These are phyloP conservation scores for Backusella liffmaniae DNA, from an alignment of 192 early-diverging fungal genomes.

Conservation along the genomic window DNA sequence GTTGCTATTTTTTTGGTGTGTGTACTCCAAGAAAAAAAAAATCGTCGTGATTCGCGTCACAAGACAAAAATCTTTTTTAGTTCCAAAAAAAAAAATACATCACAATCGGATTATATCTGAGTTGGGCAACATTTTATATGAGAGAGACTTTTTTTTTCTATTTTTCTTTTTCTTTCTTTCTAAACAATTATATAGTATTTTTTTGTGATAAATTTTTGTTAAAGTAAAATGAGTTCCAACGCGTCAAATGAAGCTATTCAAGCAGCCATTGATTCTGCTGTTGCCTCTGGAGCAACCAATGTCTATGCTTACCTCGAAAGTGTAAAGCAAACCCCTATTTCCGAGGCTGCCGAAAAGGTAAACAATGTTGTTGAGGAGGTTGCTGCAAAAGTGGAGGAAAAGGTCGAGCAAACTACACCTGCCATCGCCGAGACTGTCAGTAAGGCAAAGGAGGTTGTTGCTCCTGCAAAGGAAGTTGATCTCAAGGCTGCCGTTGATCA, in stretches of 20 bases:
- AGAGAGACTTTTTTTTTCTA: neutral
- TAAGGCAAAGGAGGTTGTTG: neutral
- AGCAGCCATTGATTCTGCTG: conserved; percentile 15
- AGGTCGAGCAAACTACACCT: neutral
- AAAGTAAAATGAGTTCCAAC: neutral
- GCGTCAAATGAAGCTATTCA: conserved; percentile 6
- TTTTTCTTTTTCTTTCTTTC: neutral
- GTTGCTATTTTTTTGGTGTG: neutral
- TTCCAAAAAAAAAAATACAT: neutral
- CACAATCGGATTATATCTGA: neutral
- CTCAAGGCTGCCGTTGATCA: conserved; percentile 1
- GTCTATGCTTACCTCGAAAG: conserved; percentile 10
- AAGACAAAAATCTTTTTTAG: neutral
- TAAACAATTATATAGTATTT: neutral
- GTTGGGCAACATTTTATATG: neutral
- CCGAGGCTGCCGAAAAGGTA: neutral
- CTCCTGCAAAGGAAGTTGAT: neutral
- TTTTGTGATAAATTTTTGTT: neutral
- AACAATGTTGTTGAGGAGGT: neutral
- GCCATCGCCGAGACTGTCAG: neutral
- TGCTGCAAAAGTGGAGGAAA: neutral
- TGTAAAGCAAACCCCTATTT: neutral
- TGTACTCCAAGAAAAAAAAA: neutral
- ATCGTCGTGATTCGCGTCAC: neutral
- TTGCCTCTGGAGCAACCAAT: conserved; percentile 2